phyloP scores from a whole-genome alignment of 208 protist species.

The Leishmania mexicana region DNA sequence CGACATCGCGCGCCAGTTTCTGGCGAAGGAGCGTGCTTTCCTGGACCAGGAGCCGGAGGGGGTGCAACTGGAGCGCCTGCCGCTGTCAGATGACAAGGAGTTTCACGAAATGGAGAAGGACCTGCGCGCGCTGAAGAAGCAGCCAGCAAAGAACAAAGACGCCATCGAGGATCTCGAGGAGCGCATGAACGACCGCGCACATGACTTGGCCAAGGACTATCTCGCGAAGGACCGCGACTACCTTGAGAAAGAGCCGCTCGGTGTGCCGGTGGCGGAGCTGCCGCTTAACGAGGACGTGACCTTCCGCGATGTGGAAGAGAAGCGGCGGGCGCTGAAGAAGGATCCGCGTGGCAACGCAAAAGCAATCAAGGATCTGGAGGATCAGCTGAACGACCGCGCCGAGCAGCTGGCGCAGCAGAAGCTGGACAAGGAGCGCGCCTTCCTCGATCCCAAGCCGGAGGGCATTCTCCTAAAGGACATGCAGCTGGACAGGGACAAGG shows the following conservation, averaged over 20 bases:
- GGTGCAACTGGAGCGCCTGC: conserved; percentile 61
- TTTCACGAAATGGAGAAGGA: conserved; percentile 74
- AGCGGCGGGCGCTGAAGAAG: conserved; percentile 59
- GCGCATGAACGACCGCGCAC: conserved; percentile 68
- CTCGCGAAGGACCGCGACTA: conserved; percentile 50
- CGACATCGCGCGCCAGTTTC: conserved; percentile 63
- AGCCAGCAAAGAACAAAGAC: conserved; percentile 67
- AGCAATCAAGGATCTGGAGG: conserved; percentile 58
- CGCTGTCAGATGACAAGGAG: conserved; percentile 58
- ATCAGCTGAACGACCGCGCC: conserved; percentile 57
- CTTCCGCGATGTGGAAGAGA: conserved; percentile 63
- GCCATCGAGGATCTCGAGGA: conserved; percentile 65
- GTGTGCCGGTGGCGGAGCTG: conserved; percentile 59
- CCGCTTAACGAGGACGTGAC: conserved; percentile 63
- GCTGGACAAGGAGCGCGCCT: conserved; percentile 52
- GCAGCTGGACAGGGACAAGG: conserved; percentile 54
- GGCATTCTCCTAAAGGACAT: conserved; percentile 64
- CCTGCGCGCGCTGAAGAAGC: conserved; percentile 62
- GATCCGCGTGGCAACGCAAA: conserved; percentile 45
- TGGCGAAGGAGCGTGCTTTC: conserved; percentile 77
- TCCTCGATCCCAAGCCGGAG: conserved; percentile 58
- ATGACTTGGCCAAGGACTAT: conserved; percentile 67
- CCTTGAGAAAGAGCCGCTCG: conserved; percentile 51
- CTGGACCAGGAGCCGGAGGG: conserved; percentile 66
- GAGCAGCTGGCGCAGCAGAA: conserved; percentile 61